Conservation (phyloP, 345 rosid genomes). For the Arabidopsis thaliana region DNA sequence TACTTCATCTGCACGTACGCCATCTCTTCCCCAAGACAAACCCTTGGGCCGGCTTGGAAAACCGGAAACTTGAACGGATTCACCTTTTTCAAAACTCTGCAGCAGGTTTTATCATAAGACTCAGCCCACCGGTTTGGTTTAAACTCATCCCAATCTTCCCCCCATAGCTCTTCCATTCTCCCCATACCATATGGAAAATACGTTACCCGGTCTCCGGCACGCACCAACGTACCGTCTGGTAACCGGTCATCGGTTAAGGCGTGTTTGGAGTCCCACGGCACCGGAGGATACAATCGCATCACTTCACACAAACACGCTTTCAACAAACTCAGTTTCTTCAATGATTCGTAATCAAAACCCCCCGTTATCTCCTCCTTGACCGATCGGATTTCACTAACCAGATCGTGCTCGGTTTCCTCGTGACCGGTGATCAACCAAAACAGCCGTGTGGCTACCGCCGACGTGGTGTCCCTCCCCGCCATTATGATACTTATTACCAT, state of each 20-base stretch:
- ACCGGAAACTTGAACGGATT: conserved; percentile 65
- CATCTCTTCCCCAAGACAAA: conserved; percentile 79
- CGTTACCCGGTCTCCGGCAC: conserved; percentile 83
- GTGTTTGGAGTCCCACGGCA: conserved; percentile 76
- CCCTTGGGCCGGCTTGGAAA: conserved; percentile 82
- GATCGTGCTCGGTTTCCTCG: conserved; percentile 45
- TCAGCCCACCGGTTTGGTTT: conserved; percentile 71
- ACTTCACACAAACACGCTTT: conserved; percentile 71
- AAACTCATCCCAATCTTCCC: conserved; percentile 63
- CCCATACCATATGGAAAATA: conserved; percentile 93
- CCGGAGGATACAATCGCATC: conserved; percentile 77
- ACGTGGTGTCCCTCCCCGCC: conserved; percentile 78
- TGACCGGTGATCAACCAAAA: conserved; percentile 62
- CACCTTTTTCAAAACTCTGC: conserved; percentile 51
- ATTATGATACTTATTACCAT: conserved; percentile 61
- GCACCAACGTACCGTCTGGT: conserved; percentile 70
- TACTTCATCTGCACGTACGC: conserved; percentile 77
- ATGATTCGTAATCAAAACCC: conserved; percentile 42
- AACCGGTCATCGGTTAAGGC: conserved; percentile 55
- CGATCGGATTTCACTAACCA: conserved; percentile 50
- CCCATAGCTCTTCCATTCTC: conserved; percentile 84
- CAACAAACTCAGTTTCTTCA: conserved; percentile 55
- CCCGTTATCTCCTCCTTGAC: conserved; percentile 31
- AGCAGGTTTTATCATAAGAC: conserved; percentile 2
- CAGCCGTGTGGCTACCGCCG: conserved; percentile 68